Base-by-base conservation (phyloP, 2,329 filamentous ascomycete species). In the Ophiostoma himal-ulmi region DNA sequence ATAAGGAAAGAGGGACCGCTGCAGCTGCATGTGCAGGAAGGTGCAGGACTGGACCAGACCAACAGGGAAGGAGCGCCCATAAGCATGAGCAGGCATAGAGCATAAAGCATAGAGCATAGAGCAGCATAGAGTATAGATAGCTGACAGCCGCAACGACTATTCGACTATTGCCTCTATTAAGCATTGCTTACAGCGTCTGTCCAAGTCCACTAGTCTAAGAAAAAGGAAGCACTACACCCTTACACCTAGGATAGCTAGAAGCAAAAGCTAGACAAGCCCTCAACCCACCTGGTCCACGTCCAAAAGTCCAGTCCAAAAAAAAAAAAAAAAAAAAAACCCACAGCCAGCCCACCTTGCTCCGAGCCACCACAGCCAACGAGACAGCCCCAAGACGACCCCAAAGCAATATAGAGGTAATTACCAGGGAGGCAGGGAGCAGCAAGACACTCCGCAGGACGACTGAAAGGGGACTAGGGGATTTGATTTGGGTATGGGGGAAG, bases 391-490 rank as follows among this genome's bases (percentile, higher is more conserved):
- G 57, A 36, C 57, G 57, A 30, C 57, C 57, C 60, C 60, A 65
- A 62, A 62, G 26, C 57, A 62, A 62, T 62, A 65, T 39, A 7
- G 62, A 65, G 62, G 36, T 65, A 65, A 65, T 65, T 65, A 65
- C 62, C 62, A 65, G 34, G 62, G 62, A 65, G 62, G 62, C 62
- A 65, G 62, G 62, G 62, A 65, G 62, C 62, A 65, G 62, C 57
- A 62, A 62, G 34, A 37, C 34, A 65, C 62, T 65, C 60, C 60
- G 62, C 62, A 65, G 62, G 30, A 64, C 17, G 36, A n/a, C 60
- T 64, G 26, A 64, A 65, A 65, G 37, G 36, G 5, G 62, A 39
- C 36, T 65, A 65, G 62, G 57, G n/a, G 22, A 30, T 30, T 20
- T 26, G 17, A 5, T 6, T 48, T 48, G 44, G 44, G 44, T n/a